Base-by-base conservation (phyloP, 78 protist genomes). In the Salpingoeca rosetta region DNA sequence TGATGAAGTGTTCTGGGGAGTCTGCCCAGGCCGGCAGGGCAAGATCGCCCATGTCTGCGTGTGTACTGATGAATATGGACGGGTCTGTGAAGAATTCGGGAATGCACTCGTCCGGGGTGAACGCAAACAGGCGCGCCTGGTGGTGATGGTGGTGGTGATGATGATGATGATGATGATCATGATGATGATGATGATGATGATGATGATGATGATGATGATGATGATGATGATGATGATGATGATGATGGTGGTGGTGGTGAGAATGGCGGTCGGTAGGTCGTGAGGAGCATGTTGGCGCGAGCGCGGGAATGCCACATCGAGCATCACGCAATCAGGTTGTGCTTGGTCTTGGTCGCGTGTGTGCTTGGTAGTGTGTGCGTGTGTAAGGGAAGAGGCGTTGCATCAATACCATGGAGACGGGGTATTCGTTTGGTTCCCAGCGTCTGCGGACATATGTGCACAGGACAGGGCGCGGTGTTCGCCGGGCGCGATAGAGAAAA, bases 51-150 rank as follows among this genome's bases (percentile, higher is more conserved):
- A 94, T 93, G 84, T 93, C 94, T 0, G 86, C 36, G 74, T 93
- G 96, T 42, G 88, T 87, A 25, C 92, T 88, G 39, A n/a, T 25
- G 36, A 92, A 93, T 0, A 93, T 89, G 0, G 88, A 43, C 37
- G 93, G 87, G 84, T 91, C 90, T 12, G 84, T 85, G 85, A 78
- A 94, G 76, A 93, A 94, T 85, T 94, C 95, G 1, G 96, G 96
- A 25, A 94, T 93, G 89, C 91, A 88, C 89, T 94, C 96, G 72
- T 94, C 95, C 0, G 96, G 96, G 26, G 96, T 85, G 93, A 92
- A 92, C 26, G 85, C 85, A 84, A 89, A 94, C 83, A 93, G 72
- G 38, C 89, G 83, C 77, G 39, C 42, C 65, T 51, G 65, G n/a
- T n/a, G n/a, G n/a, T n/a, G n/a, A n/a, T n/a, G n/a, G n/a, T n/a